Evolutionary conservation across 2,329 filamentous ascomycete genomes (phyloP), one percentile per base, ranked within the genome.

Genomic region (Coniosporium tulheliwenetii): DNA sequence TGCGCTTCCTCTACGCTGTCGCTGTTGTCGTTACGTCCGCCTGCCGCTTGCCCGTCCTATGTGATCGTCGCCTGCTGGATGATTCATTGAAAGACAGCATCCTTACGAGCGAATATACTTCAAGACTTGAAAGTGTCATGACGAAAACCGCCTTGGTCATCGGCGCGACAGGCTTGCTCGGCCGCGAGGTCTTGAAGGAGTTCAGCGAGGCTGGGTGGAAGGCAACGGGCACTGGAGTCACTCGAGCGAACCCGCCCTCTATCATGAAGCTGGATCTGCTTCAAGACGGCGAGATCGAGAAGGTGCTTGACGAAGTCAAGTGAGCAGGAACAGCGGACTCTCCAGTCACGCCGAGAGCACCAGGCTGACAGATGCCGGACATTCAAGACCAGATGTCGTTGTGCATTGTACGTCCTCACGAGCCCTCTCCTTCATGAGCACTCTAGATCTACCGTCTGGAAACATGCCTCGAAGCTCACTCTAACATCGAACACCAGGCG

Each of bases 81-180:
- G 7, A 26, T 26, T 7, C 7, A 26, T 26, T 26, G 3, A 3
- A 26, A 3, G 19, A 26, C 19, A 7, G 4, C 19, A 26, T 26
- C 19, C 19, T 3, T 7, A 7, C 19, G 19, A 4, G 19, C 19
- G 19, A 26, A 26, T 7, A 26, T 7, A 26, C 19, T 26, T 26
- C 19, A 26, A 7, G 7, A 26, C 19, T 26, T 26, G 19, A 26
- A 26, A 7, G 19, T 39, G 50, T 14, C 26, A 66, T 63, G 54
- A 44, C 52, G 30, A 56, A 71, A 43, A 78, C 70, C 19, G 85
- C 74, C 8, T 68, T 94, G 19, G 66, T 94, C 41, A 94, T 86
- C 5, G 86, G 86, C 43, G 85, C 85, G 32, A 89, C 82, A 14
- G 86, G 86, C 41, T 70, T 93, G 9, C 71, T 94, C 2, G 86